Conservation (phyloP, 2,329 filamentous ascomycete genomes). For the Mariannaea sp. region DNA sequence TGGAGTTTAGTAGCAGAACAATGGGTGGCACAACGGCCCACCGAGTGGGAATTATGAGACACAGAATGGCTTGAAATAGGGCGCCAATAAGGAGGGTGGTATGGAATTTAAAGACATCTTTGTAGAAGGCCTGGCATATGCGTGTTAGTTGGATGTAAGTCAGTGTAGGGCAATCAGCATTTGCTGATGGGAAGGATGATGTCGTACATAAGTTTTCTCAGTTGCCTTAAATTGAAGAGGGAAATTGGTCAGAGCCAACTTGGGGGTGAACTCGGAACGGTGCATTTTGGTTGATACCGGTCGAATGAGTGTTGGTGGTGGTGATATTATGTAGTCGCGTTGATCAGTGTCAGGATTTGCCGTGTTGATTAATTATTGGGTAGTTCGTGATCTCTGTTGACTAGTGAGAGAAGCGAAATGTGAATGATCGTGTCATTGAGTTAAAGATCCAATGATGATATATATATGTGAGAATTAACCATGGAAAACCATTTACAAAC, state of each 20-base stretch:
- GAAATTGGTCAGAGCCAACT: constrained; percentile 29
- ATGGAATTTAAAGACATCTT: constrained; percentile 43
- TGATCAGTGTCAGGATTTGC: too few relatives aligned
- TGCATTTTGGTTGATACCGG: constrained; percentile 13
- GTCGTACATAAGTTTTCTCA: constrained; percentile 29
- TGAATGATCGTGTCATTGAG: too few relatives aligned
- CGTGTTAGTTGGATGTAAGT: not conserved
- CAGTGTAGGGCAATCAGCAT: too few relatives aligned
- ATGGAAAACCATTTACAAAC: too few relatives aligned
- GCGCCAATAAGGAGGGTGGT: constrained; percentile 44
- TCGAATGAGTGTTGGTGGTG: not conserved
- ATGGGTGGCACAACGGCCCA: constrained; percentile 44
- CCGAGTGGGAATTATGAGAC: constrained; percentile 40
- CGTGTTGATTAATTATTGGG: too few relatives aligned
- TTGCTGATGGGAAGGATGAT: not conserved
- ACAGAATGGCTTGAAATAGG: constrained; percentile 42
- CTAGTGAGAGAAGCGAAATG: not conserved
- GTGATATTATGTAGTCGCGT: not conserved
- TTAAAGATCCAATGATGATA: too few relatives aligned
- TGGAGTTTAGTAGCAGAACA: constrained; percentile 39
- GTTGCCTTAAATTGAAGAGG: constrained; percentile 26
- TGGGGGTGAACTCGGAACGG: constrained; percentile 31
- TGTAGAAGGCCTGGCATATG: constrained; percentile 26
- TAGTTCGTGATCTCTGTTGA: too few relatives aligned
- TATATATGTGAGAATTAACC: too few relatives aligned